phyloP scores from a whole-genome alignment of 73 alveolate species.

The Durusdinium trenchii region DNA sequence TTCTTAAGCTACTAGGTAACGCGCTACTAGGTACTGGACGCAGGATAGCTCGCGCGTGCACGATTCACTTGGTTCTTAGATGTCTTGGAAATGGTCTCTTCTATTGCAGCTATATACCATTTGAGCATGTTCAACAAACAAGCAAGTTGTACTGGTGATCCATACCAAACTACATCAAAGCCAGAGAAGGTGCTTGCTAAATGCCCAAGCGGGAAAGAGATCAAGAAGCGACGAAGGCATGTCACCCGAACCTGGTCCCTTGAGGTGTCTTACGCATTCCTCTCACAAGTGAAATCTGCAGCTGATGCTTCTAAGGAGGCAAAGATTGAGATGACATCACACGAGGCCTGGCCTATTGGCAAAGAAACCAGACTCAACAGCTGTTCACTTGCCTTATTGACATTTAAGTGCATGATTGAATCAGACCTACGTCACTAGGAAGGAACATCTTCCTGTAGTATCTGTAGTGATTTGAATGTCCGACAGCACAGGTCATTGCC shows the following conservation, averaged over 20 bases:
- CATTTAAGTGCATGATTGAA: background rate
- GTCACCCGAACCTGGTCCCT: background rate
- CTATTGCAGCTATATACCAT: too few species aligned
- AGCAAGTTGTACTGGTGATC: background rate
- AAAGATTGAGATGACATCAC: background rate
- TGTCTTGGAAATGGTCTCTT: too few species aligned
- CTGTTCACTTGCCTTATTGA: background rate
- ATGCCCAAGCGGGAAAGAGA: background rate
- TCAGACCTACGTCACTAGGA: background rate
- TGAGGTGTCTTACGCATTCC: background rate
- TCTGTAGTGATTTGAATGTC: too few species aligned
- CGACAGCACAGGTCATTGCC: background rate
- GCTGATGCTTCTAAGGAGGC: background rate
- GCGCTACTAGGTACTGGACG: too few species aligned
- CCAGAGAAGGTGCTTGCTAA: background rate
- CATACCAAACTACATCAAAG: background rate
- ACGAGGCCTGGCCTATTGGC: background rate
- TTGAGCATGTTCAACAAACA: background rate
- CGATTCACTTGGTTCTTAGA: too few species aligned
- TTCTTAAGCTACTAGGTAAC: too few species aligned
- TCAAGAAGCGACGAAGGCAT: background rate
- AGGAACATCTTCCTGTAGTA: background rate
- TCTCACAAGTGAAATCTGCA: background rate
- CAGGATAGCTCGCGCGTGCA: too few species aligned
- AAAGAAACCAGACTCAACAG: background rate